These are phyloP conservation scores for Corylus americana DNA, from an alignment of 306 rosid genomes.

Conservation along the genomic window DNA sequence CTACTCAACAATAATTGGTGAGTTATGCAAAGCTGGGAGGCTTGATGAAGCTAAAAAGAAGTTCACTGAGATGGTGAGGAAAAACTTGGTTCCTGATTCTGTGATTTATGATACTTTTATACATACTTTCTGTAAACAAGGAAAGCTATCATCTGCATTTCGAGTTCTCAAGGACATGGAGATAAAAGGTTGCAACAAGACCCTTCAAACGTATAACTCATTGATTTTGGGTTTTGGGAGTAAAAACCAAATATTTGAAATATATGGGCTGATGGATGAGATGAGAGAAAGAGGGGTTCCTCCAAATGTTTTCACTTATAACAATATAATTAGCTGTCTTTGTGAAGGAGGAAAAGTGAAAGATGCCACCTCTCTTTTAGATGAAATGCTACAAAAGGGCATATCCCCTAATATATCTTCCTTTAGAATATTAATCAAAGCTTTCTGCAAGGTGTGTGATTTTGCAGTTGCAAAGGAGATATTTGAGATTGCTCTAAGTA, in stretches of 20 bases:
- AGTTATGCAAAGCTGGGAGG: slow-evolving; percentile 79
- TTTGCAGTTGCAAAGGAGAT: slow-evolving; percentile 64
- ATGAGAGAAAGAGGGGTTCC: slow-evolving; percentile 78
- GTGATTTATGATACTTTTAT: slow-evolving; percentile 66
- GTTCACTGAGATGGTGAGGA: slow-evolving; percentile 80
- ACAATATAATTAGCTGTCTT: slow-evolving; percentile 67
- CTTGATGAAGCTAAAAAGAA: slow-evolving; percentile 86
- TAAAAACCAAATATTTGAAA: slow-evolving; percentile 79
- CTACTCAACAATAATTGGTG: slow-evolving; percentile 71
- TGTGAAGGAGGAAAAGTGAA: slow-evolving; percentile 71
- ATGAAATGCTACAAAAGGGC: slow-evolving; percentile 86
- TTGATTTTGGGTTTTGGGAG: slow-evolving; percentile 73
- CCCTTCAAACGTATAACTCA: slow-evolving; percentile 86
- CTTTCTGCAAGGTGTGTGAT: slow-evolving; percentile 66
- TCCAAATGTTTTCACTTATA: slow-evolving; percentile 73
- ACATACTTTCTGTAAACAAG: slow-evolving; percentile 69
- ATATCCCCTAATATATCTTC: slow-evolving; percentile 73
- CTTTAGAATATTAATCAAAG: slow-evolving; percentile 71
- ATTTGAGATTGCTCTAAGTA: slow-evolving; percentile 59
- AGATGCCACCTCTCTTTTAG: slow-evolving; percentile 81
- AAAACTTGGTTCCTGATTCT: slow-evolving; percentile 73
- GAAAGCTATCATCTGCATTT: slow-evolving; percentile 85
- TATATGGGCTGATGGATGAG: slow-evolving; percentile 89
- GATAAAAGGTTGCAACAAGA: slow-evolving; percentile 89
- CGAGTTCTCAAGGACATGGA: slow-evolving; percentile 94